Conservation (phyloP, 2,329 filamentous ascomycete genomes). For the Colletotrichum sp. region DNA sequence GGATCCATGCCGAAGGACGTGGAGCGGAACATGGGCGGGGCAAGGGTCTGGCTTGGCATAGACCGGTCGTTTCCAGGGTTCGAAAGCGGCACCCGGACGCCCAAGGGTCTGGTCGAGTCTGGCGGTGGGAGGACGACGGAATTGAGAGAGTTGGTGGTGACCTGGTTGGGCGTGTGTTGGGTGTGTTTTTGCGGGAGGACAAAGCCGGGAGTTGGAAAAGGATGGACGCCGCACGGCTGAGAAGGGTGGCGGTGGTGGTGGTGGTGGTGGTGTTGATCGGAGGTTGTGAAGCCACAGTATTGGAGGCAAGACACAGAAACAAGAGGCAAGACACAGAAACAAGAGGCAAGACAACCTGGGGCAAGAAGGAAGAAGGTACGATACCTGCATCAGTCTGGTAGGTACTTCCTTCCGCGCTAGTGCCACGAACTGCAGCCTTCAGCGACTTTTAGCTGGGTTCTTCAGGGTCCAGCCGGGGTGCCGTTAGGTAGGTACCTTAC, state of each 20-base stretch:
- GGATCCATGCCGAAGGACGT: background rate
- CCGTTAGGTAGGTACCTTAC: background rate
- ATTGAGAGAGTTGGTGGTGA: background rate
- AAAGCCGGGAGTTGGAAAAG: background rate
- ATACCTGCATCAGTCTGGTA: background rate
- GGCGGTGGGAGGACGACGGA: background rate
- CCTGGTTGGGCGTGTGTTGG: background rate
- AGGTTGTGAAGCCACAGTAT: background rate
- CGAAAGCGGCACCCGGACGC: background rate
- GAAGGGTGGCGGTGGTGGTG: background rate
- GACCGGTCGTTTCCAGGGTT: slow-evolving; percentile 4
- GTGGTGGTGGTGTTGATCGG: background rate
- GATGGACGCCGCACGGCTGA: background rate
- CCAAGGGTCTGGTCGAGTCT: background rate
- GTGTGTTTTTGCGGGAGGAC: background rate
- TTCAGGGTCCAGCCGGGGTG: background rate
- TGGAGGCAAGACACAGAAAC: background rate
- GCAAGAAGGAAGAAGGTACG: background rate
- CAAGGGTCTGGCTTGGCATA: slow-evolving; percentile 8
- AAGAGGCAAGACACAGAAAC: background rate
- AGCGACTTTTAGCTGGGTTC: background rate
- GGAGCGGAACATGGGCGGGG: background rate
- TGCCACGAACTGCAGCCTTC: background rate
- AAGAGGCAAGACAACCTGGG: background rate
- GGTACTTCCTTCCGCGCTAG: background rate